Conservation (phyloP, 1,284 basidiomycete species). For the Ustilago loliicola region DNA sequence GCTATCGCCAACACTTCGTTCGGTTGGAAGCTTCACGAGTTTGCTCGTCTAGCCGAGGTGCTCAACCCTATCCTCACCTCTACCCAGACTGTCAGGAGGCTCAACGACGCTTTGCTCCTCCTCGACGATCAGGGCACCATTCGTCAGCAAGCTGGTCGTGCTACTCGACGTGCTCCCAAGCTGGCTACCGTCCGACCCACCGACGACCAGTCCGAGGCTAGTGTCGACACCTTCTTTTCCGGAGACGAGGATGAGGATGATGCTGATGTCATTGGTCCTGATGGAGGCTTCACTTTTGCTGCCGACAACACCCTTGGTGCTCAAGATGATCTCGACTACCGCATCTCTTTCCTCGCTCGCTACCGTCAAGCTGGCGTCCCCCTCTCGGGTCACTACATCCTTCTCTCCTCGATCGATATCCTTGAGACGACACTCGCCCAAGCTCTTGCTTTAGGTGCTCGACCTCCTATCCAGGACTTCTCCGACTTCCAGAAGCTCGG, state of each 20-base stretch:
- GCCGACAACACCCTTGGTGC: constrained; percentile 21
- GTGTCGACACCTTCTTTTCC: constrained; percentile 72
- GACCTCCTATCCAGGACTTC: constrained; percentile 51
- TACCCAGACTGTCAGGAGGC: constrained; percentile 75
- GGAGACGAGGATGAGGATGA: constrained; percentile 57
- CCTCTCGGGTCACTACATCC: constrained; percentile 86
- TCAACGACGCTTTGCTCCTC: constrained; percentile 73
- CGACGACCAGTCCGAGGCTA: constrained; percentile 54
- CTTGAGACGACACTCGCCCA: constrained; percentile 87
- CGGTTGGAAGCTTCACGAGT: constrained; percentile 80
- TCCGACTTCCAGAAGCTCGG: constrained; percentile 49
- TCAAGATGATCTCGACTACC: constrained; percentile 53
- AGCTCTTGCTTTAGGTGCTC: constrained; percentile 75
- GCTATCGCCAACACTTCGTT: constrained; percentile 84
- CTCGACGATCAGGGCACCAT: constrained; percentile 69
- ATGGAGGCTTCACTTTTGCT: constrained; percentile 56
- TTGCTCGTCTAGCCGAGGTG: constrained; percentile 77
- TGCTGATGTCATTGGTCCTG: constrained; percentile 41
- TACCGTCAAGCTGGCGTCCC: constrained; percentile 83
- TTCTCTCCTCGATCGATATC: constrained; percentile 85
- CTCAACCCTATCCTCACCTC: constrained; percentile 76
- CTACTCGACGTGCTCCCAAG: constrained; percentile 55
- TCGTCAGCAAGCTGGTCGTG: constrained; percentile 70
- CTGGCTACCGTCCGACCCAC: constrained; percentile 51
- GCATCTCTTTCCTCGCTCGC: constrained; percentile 78